Evolutionary conservation across 108 stramenopile species (phyloP), one percentile per base, ranked within the genome.

Genomic region (Pseudonitzschia delicatissima): DNA sequence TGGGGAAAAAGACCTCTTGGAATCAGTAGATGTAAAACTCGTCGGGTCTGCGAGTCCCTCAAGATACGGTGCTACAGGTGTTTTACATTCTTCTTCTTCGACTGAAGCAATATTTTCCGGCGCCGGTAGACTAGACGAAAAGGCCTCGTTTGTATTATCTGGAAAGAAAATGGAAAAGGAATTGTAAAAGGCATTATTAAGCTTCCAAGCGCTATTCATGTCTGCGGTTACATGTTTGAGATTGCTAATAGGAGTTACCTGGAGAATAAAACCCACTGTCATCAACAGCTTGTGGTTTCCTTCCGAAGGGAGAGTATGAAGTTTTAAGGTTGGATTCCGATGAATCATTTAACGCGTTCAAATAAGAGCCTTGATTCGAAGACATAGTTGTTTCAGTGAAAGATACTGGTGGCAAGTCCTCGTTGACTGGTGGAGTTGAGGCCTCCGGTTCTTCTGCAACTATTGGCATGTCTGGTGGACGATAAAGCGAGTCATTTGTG

Each of bases 401-500:
- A n/a, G n/a, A n/a, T n/a, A n/a, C n/a, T n/a, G n/a, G n/a, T n/a
- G n/a, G n/a, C 47, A 23, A 2, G 2, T 48, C 47, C 2, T 18
- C 47, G 47, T 23, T 48, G 20, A 48, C 20, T 21, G n/a, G n/a
- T n/a, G 40, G 40, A 42, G 0, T 42, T 13, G 40, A 42, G 11
- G 40, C 1, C 3, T 61, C 59, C 7, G 9, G 3, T 42, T 4
- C 17, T 48, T 48, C 47, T 23, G 3, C 47, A 17, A 17, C 47
- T 17, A 23, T 9, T 42, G 59, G 12, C 1, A 6, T 8, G 12
- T 5, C 31, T 42, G 59, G 59, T 26, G 59, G 59, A 15, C 34
- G 36, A 40, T 61, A 61, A 35, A 61, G 20, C 5, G 59, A 61
- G 39, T 61, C 59, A 0, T 55, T 55, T n/a, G 53, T 27, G 7